Evolutionary conservation across 192 early-diverging fungal species (phyloP).

Genomic region (Geranomyces variabilis): DNA sequence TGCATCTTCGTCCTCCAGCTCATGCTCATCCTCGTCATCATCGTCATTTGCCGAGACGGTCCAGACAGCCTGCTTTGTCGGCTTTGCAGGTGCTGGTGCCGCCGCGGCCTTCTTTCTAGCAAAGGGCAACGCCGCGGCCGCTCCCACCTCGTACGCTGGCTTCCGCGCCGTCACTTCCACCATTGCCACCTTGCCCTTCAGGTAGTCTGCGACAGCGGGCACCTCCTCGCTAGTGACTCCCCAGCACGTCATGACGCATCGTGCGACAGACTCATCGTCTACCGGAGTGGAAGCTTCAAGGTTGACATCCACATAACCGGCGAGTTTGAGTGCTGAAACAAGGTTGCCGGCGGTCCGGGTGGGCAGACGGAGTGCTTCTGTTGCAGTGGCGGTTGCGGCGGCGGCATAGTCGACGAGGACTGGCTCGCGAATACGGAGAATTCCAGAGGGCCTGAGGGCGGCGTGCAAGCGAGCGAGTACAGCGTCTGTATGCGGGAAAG

Average conservation of each 20-base stretch:
- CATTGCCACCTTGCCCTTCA: conserved; percentile 52
- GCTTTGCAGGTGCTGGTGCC: conserved; percentile 16
- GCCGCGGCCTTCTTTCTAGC: conserved; percentile 64
- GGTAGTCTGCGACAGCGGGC: conserved; percentile 26
- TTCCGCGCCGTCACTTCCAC: conserved; percentile 62
- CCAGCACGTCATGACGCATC: conserved; percentile 62
- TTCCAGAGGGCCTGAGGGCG: conserved; percentile 71
- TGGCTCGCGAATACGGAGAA: conserved; percentile 70
- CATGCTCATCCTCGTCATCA: conserved; percentile 67
- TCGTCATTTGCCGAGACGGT: conserved; percentile 74
- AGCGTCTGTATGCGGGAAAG: conserved; percentile 65
- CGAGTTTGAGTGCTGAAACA: conserved; percentile 73
- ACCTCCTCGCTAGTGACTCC: conserved; percentile 51
- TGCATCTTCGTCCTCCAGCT: conserved; percentile 84
- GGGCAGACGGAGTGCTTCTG: conserved; percentile 47
- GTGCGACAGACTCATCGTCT: conserved; percentile 46
- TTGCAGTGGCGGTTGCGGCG: conserved; percentile 32
- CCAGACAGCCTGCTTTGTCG: conserved; percentile 64
- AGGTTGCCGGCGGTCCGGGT: conserved; percentile 65
- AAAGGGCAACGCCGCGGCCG: conserved; percentile 70
- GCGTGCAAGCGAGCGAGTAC: conserved; percentile 64
- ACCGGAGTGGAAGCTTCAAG: conserved; percentile 39
- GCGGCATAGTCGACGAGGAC: conserved; percentile 53
- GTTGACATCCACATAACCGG: conserved; percentile 79
- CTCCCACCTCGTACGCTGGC: conserved; percentile 86